Evolutionary conservation across 306 rosid species (phyloP).

Genomic region (Arachis hypogaea): DNA sequence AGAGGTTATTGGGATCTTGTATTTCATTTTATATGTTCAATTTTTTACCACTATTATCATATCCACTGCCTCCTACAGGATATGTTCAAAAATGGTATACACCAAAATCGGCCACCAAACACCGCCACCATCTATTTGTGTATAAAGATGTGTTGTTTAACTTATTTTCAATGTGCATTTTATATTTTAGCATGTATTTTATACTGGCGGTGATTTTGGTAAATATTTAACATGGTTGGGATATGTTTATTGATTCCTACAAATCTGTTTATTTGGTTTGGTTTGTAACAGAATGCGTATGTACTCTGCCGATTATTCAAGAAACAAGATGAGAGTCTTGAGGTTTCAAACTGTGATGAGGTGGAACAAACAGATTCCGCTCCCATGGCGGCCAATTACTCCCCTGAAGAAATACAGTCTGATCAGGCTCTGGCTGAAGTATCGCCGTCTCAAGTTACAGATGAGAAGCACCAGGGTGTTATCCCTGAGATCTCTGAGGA

Average conservation of each 20-base stretch:
- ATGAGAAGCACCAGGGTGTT: conserved; percentile 38
- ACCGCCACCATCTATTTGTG: too few species aligned
- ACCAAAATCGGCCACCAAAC: too few species aligned
- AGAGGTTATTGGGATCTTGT: neutral
- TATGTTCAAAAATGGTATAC: too few species aligned
- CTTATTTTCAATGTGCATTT: too few species aligned
- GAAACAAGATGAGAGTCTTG: conserved; percentile 74
- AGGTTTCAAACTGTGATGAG: conserved; percentile 56
- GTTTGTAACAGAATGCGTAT: conserved; percentile 66
- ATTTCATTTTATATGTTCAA: neutral
- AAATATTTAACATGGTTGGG: too few species aligned
- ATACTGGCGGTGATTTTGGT: too few species aligned
- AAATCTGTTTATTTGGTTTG: conserved; percentile 20
- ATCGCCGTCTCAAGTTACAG: conserved; percentile 52
- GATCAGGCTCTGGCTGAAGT: conserved; percentile 46
- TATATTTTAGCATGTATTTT: too few species aligned
- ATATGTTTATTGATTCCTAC: too few species aligned
- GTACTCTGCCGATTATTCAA: conserved; percentile 90
- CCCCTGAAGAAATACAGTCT: conserved; percentile 61
- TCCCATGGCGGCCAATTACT: conserved; percentile 48
- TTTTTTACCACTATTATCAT: neutral
- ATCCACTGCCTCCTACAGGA: too few species aligned
- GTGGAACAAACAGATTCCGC: conserved; percentile 57
- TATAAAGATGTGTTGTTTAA: too few species aligned
- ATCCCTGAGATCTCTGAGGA: conserved; percentile 49